A percentile compares a stretch with the other conserved stretches of the same genome.
Evolutionary conservation across 176 grass and related monocot genomes (phyloP).

Genomic region (Raddia distichophylla): DNA sequence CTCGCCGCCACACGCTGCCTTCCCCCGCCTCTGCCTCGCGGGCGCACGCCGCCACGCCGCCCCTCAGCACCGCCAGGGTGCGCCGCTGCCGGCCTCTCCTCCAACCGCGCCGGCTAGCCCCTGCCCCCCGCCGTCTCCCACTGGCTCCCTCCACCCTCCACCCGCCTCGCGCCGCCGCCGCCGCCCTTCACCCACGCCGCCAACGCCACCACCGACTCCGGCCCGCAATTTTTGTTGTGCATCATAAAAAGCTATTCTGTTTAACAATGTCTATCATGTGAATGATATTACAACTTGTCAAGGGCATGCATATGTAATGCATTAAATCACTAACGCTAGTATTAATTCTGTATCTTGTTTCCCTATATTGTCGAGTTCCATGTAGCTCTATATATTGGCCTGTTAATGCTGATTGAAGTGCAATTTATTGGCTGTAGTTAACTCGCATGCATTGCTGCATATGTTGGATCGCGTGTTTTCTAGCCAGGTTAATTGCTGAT

Average conservation of each 20-base stretch:
- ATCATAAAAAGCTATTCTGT: background rate
- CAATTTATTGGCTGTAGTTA: background rate
- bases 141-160: no score
- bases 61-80: no score
- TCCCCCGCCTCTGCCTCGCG: no score
- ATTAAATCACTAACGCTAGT: background rate
- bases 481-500: slow-evolving; percentile 5
- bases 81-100: no score
- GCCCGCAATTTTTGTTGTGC: no score
- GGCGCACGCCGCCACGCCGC: no score
- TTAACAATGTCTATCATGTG: background rate
- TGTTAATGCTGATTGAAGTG: background rate
- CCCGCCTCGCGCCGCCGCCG: no score
- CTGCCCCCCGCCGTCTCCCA: no score
- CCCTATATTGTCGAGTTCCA: background rate
- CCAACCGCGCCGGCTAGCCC: no score
- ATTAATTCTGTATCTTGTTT: slow-evolving; percentile 2
- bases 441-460: background rate
- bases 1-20: no score
- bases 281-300: slow-evolving; percentile 1
- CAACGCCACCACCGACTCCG: no score
- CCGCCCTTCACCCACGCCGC: no score
- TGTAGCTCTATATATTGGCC: background rate
- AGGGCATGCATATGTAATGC: background rate
- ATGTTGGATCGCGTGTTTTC: slow-evolving; percentile 1